These are phyloP conservation scores for Starmerella tilneyi DNA, from an alignment of 805 yeast genomes.

Conservation along the genomic window DNA sequence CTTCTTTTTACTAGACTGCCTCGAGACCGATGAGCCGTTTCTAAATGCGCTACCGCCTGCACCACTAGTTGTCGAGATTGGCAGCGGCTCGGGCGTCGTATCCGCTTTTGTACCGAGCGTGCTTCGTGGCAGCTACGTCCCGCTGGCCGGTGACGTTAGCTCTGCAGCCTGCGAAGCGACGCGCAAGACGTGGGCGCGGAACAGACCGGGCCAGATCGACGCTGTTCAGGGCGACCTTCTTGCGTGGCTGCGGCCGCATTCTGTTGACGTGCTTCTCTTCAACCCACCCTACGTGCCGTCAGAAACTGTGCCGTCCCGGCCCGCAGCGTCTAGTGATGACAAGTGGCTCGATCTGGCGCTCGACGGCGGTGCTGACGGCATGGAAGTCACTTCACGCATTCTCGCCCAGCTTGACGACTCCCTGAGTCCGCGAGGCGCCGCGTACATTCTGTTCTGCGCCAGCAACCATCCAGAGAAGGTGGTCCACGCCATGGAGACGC, in stretches of 20 bases:
- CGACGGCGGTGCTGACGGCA: conserved; percentile 82
- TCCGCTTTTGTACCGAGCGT: conserved; percentile 64
- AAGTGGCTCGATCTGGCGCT: conserved; percentile 84
- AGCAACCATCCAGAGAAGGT: conserved; percentile 70
- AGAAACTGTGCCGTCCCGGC: conserved; percentile 54
- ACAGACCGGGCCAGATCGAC: conserved; percentile 35
- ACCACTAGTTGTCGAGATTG: conserved; percentile 70
- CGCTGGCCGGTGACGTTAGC: conserved; percentile 68
- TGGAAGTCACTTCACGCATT: conserved; percentile 67
- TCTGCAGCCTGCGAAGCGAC: conserved; percentile 61
- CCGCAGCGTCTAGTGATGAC: conserved; percentile 34
- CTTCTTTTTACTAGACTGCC: conserved; percentile 66
- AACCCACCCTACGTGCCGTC: conserved; percentile 98
- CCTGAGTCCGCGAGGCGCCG: conserved; percentile 55
- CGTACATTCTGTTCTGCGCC: conserved; percentile 85
- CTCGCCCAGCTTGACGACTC: conserved; percentile 44
- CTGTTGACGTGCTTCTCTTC: conserved; percentile 67
- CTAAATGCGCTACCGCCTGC: conserved; percentile 24
- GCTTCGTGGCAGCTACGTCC: conserved; percentile 40
- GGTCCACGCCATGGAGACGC: conserved; percentile 36
- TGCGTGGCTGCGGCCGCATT: conserved; percentile 26
- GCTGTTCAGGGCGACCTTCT: conserved; percentile 48
- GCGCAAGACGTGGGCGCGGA: conserved; percentile 35
- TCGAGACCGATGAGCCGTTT: conserved; percentile 48
- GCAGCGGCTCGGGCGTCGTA: conserved; percentile 87